These are phyloP conservation scores for Neopestalotiopsis sp. DNA, from an alignment of 2,329 filamentous ascomycete species.

Conservation along the genomic window DNA sequence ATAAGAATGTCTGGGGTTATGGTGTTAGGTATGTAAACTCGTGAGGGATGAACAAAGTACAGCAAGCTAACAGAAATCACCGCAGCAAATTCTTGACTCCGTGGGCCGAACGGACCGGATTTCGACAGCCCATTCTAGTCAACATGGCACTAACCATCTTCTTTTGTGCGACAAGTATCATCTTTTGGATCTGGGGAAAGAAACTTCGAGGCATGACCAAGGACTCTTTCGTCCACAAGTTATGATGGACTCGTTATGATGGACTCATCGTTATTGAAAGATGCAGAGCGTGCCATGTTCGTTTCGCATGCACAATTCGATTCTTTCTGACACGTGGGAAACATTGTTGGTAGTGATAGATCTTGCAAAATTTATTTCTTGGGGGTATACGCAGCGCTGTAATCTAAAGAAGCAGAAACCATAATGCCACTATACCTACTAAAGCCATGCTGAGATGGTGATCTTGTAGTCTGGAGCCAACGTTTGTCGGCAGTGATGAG, in stretches of 20 bases:
- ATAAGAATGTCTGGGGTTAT: constrained; percentile 36
- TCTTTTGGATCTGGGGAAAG: constrained; percentile 34
- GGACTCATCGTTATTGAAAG: neutral
- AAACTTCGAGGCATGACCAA: constrained; percentile 20
- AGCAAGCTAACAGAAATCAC: neutral
- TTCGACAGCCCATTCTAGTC: constrained; percentile 29
- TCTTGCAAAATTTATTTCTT: too few species aligned
- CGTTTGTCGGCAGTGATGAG: neutral
- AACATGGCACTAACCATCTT: constrained; percentile 33
- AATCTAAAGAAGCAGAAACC: too few species aligned
- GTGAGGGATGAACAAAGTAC: neutral
- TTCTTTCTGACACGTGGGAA: too few species aligned
- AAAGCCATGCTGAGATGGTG: too few species aligned
- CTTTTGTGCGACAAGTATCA: constrained; percentile 22
- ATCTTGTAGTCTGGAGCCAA: too few species aligned
- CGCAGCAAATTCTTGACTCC: constrained; percentile 32
- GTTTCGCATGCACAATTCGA: too few species aligned
- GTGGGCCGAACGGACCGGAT: constrained; percentile 30
- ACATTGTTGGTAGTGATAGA: too few species aligned
- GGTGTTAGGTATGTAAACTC: constrained; percentile 25
- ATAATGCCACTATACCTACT: too few species aligned
- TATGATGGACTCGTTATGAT: neutral
- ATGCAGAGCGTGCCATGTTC: too few species aligned
- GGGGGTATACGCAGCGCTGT: too few species aligned
- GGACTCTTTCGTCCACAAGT: constrained; percentile 29